These are phyloP conservation scores for Stachybotrys echinatus DNA, from an alignment of 2,329 filamentous ascomycete species.

Conservation along the genomic window DNA sequence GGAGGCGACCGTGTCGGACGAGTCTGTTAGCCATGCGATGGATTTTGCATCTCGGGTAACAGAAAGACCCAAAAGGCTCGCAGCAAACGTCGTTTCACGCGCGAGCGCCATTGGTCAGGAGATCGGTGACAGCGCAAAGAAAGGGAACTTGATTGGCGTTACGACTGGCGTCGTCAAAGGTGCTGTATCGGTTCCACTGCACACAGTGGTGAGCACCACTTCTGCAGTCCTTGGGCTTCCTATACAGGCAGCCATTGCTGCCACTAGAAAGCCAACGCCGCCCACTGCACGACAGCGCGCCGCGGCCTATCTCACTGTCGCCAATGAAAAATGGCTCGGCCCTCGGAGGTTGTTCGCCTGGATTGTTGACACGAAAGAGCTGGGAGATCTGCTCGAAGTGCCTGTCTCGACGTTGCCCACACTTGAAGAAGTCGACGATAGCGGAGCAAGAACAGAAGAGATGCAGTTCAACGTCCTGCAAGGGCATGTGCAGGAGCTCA, in stretches of 20 bases:
- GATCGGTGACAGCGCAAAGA: neutral
- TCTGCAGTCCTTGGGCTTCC: neutral
- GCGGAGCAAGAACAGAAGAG: neutral
- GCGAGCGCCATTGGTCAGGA: neutral
- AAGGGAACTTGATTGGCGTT: neutral
- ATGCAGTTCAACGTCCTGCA: neutral
- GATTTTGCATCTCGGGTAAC: neutral
- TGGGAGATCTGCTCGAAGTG: neutral
- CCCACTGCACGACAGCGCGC: neutral
- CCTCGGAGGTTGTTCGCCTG: neutral
- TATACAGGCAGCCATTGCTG: neutral
- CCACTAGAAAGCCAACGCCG: neutral
- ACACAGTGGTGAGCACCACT: constrained; percentile 1
- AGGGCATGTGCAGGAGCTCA: neutral
- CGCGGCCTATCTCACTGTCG: neutral
- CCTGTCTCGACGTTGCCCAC: neutral
- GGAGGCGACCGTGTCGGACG: neutral
- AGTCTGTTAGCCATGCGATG: neutral
- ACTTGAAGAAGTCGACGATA: neutral
- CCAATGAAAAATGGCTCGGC: neutral
- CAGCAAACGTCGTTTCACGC: neutral
- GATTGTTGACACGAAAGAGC: neutral
- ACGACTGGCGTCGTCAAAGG: neutral
- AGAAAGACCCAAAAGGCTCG: neutral
- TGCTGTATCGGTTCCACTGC: neutral